A percentile compares a stretch with the other conserved stretches of the same genome.
Conservation (phyloP, 78 protist genomes). For the Pelomyxa schiedti region DNA sequence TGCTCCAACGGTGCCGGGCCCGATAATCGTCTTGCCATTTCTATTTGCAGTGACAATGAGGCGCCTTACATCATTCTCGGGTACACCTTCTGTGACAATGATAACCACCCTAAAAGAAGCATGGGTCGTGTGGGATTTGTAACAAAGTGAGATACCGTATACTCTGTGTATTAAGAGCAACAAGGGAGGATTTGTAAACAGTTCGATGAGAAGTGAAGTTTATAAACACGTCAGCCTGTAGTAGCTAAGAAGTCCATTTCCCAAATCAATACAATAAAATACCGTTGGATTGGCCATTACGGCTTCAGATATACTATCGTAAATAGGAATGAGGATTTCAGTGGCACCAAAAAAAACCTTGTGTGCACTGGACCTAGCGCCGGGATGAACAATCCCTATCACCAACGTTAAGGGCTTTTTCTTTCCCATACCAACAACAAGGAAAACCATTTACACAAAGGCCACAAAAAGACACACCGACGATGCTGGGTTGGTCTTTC, state of each 20-base stretch:
- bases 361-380: slow-evolving; percentile 35
- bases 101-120: slow-evolving; percentile 43
- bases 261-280: no score
- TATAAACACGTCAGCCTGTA: slow-evolving; percentile 60
- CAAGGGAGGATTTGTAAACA: slow-evolving; percentile 60
- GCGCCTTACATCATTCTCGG: slow-evolving; percentile 64
- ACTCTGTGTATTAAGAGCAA: slow-evolving; percentile 63
- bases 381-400: slow-evolving; percentile 32
- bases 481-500: slow-evolving; percentile 77
- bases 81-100: slow-evolving; percentile 88
- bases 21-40: slow-evolving; percentile 60
- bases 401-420: slow-evolving; percentile 46
- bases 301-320: slow-evolving; percentile 47
- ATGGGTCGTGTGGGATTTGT: no score
- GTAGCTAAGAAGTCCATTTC: not conserved
- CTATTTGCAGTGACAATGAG: slow-evolving; percentile 48
- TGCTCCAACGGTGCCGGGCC: slow-evolving; percentile 95
- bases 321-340: slow-evolving; percentile 75
- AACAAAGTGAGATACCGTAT: not conserved
- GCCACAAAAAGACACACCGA: slow-evolving; percentile 67
- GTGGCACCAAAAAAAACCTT: slow-evolving; percentile 79
- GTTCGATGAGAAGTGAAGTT: slow-evolving; percentile 85
- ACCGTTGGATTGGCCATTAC: slow-evolving; percentile 44
- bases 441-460: slow-evolving; percentile 26
- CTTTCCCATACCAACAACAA: slow-evolving; percentile 49